Conservation (phyloP, 2,329 filamentous ascomycete species). For the Penicillium rolfsii region DNA sequence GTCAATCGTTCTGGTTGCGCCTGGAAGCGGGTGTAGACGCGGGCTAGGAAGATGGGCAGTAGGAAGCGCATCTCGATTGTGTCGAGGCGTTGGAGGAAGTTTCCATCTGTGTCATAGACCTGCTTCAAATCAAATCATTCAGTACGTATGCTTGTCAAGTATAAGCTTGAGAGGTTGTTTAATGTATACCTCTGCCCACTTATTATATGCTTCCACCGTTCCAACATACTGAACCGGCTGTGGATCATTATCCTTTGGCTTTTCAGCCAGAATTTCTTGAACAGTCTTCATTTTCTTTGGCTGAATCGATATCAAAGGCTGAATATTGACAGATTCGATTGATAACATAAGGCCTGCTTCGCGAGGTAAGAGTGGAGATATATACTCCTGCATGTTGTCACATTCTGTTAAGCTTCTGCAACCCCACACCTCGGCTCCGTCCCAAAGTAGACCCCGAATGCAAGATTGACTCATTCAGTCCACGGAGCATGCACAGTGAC, state of each 20-base stretch:
- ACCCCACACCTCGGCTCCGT: background rate
- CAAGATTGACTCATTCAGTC: background rate
- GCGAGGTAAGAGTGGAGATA: slow-evolving; percentile 1
- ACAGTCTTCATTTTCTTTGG: slow-evolving; percentile 25
- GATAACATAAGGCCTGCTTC: too few species aligned
- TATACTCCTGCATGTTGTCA: background rate
- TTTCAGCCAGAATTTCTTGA: slow-evolving; percentile 22
- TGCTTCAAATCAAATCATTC: slow-evolving; percentile 18
- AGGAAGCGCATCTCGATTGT: slow-evolving; percentile 57
- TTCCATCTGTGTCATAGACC: slow-evolving; percentile 67
- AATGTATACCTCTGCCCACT: slow-evolving; percentile 41
- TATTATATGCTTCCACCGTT: slow-evolving; percentile 44
- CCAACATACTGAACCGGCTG: slow-evolving; percentile 36
- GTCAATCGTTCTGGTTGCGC: slow-evolving; percentile 35
- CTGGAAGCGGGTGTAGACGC: slow-evolving; percentile 27
- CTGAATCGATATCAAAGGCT: too few species aligned
- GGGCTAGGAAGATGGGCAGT: slow-evolving; percentile 54
- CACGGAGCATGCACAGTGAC: background rate
- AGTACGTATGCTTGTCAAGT: background rate
- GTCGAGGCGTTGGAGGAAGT: slow-evolving; percentile 68
- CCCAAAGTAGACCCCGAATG: background rate
- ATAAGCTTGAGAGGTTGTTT: background rate
- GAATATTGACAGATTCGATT: too few species aligned
- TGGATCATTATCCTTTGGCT: background rate
- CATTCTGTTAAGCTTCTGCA: background rate